A percentile compares a stretch with the other conserved stretches of the same genome.
These are phyloP conservation scores for Phytophthora palmivora DNA, from an alignment of 352 stramenopile genomes.

Conservation along the genomic window DNA sequence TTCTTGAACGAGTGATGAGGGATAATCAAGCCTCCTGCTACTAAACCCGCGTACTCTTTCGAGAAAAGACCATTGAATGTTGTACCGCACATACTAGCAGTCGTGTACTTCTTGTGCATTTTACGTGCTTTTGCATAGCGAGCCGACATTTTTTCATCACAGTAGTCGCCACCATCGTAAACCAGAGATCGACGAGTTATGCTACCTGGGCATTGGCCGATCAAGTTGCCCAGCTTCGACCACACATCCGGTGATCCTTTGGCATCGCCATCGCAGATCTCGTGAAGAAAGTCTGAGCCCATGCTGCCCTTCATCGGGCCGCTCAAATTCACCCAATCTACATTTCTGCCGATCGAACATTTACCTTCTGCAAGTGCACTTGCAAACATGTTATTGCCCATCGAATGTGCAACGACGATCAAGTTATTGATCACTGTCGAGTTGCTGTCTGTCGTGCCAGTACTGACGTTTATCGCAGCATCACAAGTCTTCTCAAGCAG, in stretches of 20 bases:
- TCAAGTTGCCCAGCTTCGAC: slow-evolving; percentile 33
- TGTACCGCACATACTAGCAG: slow-evolving; percentile 48
- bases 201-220: slow-evolving; percentile 53
- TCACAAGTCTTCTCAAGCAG: slow-evolving; percentile 51
- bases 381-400: slow-evolving; percentile 61
- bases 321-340: slow-evolving; percentile 46
- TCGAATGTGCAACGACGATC: slow-evolving; percentile 64
- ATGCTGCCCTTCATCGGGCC: slow-evolving; percentile 59
- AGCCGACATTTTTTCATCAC: slow-evolving; percentile 17
- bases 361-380: slow-evolving; percentile 49
- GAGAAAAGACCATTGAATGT: slow-evolving; percentile 49
- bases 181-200: slow-evolving; percentile 42
- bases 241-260: slow-evolving; percentile 19
- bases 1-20: slow-evolving; percentile 60
- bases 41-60: slow-evolving; percentile 39
- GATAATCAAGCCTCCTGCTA: slow-evolving; percentile 42
- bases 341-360: slow-evolving; percentile 46
- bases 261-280: slow-evolving; percentile 39
- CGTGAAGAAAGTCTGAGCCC: slow-evolving; percentile 50
- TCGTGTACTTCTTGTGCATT: slow-evolving; percentile 44
- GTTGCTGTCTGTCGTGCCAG: slow-evolving; percentile 12
- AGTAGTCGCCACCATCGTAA: slow-evolving; percentile 47
- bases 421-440: slow-evolving; percentile 52
- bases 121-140: slow-evolving; percentile 44
- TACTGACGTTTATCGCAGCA: slow-evolving; percentile 38